A percentile compares a stretch with the other conserved stretches of the same genome.
These are phyloP conservation scores for Stentor coeruleus DNA, from an alignment of 73 alveolate genomes.

Conservation along the genomic window DNA sequence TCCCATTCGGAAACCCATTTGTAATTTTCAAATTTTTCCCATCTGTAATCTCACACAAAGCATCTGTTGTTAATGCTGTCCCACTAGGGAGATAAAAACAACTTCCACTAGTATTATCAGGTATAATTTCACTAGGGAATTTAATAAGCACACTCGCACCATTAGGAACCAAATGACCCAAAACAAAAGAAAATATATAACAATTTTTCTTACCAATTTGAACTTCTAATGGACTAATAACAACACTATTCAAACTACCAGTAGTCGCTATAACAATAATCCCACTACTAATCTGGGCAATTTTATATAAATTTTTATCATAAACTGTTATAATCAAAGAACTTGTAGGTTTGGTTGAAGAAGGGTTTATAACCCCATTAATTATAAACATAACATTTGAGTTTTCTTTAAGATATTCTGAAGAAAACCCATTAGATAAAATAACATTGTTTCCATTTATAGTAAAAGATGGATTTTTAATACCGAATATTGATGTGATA, in stretches of 20 bases:
- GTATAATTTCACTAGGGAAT: slow-evolving; percentile 6
- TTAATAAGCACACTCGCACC: not conserved
- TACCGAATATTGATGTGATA: not conserved
- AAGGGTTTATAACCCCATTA: not conserved
- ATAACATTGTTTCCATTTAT: not conserved
- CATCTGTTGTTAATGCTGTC: not conserved
- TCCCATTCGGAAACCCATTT: not conserved
- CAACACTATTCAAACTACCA: not conserved
- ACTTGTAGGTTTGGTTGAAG: not conserved
- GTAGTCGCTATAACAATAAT: not conserved
- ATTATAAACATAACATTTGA: not conserved
- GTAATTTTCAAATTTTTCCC: not conserved
- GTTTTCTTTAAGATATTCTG: not conserved
- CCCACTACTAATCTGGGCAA: not conserved
- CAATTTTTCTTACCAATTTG: not conserved
- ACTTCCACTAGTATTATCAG: not conserved
- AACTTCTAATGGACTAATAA: not conserved
- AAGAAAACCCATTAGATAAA: not conserved
- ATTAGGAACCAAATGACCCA: not conserved
- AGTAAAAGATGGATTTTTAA: not conserved
- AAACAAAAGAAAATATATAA: not conserved
- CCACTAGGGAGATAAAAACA: not conserved
- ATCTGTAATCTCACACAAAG: not conserved
- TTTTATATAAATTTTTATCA: not conserved
- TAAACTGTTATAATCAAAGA: not conserved